Evolutionary conservation across 176 grass and related monocot genomes (phyloP).

Genomic region (Chrysopogon serrulatus): DNA sequence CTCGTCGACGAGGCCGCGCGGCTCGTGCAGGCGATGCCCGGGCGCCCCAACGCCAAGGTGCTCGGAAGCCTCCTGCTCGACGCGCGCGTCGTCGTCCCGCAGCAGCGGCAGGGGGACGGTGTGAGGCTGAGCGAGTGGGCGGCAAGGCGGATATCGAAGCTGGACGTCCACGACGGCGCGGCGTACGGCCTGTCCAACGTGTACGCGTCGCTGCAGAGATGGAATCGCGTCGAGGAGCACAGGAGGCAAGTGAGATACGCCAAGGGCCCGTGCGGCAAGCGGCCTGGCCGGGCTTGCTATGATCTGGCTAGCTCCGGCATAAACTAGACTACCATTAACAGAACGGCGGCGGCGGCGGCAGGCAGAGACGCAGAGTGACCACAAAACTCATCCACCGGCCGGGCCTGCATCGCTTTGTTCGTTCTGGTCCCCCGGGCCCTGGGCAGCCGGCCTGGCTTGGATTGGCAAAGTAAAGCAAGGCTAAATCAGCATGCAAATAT

Average conservation of each 20-base stretch:
- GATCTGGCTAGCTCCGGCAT: background rate
- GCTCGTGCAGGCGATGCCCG: conserved; percentile 35
- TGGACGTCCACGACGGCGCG: conserved; percentile 34
- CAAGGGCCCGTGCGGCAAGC: background rate
- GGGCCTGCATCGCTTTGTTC: no score
- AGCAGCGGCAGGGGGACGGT: background rate
- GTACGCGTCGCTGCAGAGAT: conserved; percentile 36
- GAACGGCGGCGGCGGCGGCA: no score
- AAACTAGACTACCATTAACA: no score
- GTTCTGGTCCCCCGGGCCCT: background rate
- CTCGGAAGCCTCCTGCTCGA: conserved; percentile 43
- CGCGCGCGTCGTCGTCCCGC: background rate
- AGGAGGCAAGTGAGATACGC: background rate
- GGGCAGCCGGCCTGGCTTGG: background rate
- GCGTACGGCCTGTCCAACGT: conserved; percentile 33
- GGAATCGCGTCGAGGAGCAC: conserved; percentile 32
- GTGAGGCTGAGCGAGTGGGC: conserved; percentile 24
- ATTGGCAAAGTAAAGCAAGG: background rate
- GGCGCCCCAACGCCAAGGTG: conserved; percentile 40
- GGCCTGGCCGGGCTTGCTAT: background rate
- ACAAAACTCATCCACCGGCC: no score
- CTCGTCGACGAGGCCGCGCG: conserved; percentile 26
- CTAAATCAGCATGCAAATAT: background rate
- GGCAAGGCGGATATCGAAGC: conserved; percentile 22
- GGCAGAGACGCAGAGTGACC: background rate